Conservation (phyloP, 768 basidiomycete genomes). For the Suillus subluteus region DNA sequence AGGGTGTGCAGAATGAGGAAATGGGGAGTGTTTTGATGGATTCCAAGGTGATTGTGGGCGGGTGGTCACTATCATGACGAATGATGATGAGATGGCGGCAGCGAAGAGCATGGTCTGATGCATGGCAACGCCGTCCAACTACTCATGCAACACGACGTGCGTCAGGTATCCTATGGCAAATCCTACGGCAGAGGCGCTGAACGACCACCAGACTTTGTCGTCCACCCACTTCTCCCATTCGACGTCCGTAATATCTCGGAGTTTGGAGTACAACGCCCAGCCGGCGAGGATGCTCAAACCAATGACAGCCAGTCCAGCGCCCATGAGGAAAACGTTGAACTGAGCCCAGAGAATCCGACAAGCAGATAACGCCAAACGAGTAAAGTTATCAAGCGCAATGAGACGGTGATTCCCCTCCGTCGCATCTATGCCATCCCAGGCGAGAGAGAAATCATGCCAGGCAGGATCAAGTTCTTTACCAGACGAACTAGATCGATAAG, state of each 20-base stretch:
- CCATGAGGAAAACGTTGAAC: slow-evolving; percentile 83
- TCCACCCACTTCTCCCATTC: slow-evolving; percentile 48
- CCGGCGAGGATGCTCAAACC: slow-evolving; percentile 55
- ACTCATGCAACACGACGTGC: slow-evolving; percentile 34
- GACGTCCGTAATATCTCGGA: slow-evolving; percentile 41
- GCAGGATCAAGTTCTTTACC: slow-evolving; percentile 74
- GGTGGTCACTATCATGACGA: slow-evolving; percentile 47
- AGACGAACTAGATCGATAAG: slow-evolving; percentile 71
- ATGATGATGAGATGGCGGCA: slow-evolving; percentile 48
- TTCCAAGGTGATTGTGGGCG: slow-evolving; percentile 29
- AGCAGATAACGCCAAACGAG: slow-evolving; percentile 45
- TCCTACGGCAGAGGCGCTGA: slow-evolving; percentile 38
- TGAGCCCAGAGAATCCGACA: slow-evolving; percentile 95
- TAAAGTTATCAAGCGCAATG: slow-evolving; percentile 25
- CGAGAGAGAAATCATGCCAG: slow-evolving; percentile 54
- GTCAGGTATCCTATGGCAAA: slow-evolving; percentile 42
- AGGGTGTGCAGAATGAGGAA: slow-evolving; percentile 69
- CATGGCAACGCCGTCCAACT: slow-evolving; percentile 51
- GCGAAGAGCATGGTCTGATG: slow-evolving; percentile 57
- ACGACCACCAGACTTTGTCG: slow-evolving; percentile 33
- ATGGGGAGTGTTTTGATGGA: slow-evolving; percentile 40
- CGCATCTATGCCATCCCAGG: slow-evolving; percentile 45
- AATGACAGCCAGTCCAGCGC: slow-evolving; percentile 68
- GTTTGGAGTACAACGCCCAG: slow-evolving; percentile 56
- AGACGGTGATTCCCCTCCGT: slow-evolving; percentile 26